Percentiles rank a stretch among this genome's conserved stretches.
Conservation (phyloP, 75 land plant genomes). For the Cryptomeria japonica region DNA sequence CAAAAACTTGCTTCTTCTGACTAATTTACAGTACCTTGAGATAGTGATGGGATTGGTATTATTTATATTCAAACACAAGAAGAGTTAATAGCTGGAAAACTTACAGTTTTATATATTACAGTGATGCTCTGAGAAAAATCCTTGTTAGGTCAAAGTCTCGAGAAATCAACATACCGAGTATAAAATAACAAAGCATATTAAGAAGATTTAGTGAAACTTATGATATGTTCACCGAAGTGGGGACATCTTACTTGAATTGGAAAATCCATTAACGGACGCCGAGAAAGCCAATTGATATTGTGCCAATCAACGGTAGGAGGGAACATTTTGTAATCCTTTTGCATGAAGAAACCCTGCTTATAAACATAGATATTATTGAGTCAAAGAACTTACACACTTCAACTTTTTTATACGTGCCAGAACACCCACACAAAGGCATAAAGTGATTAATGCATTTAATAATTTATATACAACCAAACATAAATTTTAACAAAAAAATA, state of each 20-base stretch:
- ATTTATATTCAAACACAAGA: too few relatives aligned
- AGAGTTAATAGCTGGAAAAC: too few relatives aligned
- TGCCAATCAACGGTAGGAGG: constrained; percentile 97
- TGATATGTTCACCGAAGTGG: neutral
- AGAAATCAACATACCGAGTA: neutral
- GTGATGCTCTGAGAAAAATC: neutral
- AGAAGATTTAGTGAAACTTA: neutral
- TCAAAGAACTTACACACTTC: neutral
- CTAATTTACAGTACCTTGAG: too few relatives aligned
- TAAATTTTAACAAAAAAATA: neutral
- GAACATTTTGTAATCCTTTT: constrained; percentile 98
- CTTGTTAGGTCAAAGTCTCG: too few relatives aligned
- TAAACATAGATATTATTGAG: neutral
- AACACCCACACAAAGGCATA: neutral
- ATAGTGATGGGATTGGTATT: too few relatives aligned
- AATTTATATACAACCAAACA: neutral
- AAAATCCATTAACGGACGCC: constrained; percentile 93
- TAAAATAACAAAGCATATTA: neutral
- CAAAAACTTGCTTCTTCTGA: too few relatives aligned
- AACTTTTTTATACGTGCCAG: neutral
- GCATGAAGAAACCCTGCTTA: constrained; percentile 95
- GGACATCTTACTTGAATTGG: constrained; percentile 76
- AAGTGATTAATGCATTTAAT: neutral
- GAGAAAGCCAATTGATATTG: constrained; percentile 82
- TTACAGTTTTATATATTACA: too few relatives aligned